Percentiles rank a stretch among this genome's conserved stretches.
Evolutionary conservation across 305 asterid genomes (phyloP).

Genomic region (Fraxinus sp.): DNA sequence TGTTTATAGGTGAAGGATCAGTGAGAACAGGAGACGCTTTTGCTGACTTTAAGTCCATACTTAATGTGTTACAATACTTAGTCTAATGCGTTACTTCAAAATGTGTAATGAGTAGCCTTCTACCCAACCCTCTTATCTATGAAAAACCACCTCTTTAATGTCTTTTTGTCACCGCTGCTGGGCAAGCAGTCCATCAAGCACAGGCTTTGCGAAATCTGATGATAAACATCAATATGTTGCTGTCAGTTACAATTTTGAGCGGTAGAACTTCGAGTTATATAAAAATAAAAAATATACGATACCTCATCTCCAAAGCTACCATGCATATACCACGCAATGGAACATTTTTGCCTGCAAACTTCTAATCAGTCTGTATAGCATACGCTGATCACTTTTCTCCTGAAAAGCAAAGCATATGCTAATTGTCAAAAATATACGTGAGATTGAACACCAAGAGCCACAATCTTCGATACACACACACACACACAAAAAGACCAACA

Average conservation of each 20-base stretch:
- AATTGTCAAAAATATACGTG: not conserved
- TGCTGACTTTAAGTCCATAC: constrained; percentile 70
- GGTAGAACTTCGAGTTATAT: not conserved
- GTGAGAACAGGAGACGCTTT: constrained; percentile 63
- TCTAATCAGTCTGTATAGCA: not conserved
- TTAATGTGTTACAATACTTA: not conserved
- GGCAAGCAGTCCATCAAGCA: constrained; percentile 46
- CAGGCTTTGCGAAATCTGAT: constrained; percentile 36
- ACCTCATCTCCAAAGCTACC: constrained; percentile 42
- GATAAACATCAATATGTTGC: not conserved
- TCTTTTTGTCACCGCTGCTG: constrained; percentile 37
- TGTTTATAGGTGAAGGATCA: constrained; percentile 62
- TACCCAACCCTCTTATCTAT: constrained; percentile 50
- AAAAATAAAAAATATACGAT: not conserved
- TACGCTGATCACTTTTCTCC: constrained; percentile 11
- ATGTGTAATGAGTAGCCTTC: not conserved
- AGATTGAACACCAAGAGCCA: not conserved
- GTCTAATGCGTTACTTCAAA: not conserved
- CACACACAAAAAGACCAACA: not conserved
- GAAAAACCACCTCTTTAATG: constrained; percentile 54
- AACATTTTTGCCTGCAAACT: constrained; percentile 14
- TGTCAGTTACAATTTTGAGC: not conserved
- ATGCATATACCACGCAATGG: constrained; percentile 8
- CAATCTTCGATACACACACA: not conserved
- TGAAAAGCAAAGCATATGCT: constrained; percentile 15